Evolutionary conservation across 1,284 basidiomycete species (phyloP), one percentile per base, ranked within the genome.

Genomic region (Moesziomyces aphidis): DNA sequence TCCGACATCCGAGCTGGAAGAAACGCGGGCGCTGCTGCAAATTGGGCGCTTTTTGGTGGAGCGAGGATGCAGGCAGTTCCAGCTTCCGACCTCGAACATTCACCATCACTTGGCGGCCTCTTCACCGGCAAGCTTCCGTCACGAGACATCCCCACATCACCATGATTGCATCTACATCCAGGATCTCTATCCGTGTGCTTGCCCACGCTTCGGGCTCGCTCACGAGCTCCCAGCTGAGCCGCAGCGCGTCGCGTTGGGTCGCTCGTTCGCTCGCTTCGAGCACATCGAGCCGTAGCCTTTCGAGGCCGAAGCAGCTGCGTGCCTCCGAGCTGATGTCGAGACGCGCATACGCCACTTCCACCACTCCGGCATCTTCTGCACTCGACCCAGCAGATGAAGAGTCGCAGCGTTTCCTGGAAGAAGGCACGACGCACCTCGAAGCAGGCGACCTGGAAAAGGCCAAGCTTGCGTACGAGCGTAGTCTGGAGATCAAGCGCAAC

Each of bases 401-500:
- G 85, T 93, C 94, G 0, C 87, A 93, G 82, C 88, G 89, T 55
- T 91, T 92, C 67, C 88, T 97, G 19, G 94, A 97, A 84, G 89
- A 91, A 79, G 95, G 95, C 47, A 96, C 94, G 2, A 88, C 89
- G 70, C 92, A 92, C 78, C 88, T 97, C 42, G 95, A 97, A 85
- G 91, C 93, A 74, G 95, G 95, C 21, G 94, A 97, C 79, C 89
- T 97, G 5, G 87, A 91, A 70, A 89, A 88, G 44, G 95, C 95
- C 42, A 92, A 91, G 85, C 87, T 86, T 43, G 87, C 92, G 24
- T 97, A 97, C 86, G 86, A 89, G 83, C 89, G 92, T 78, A 94
- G 92, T 79, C 89, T 92, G 15, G 89, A 91, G 73, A 92, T 95
- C 62, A 91, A 92, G 83, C 89, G 91, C 65, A 93, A 89, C 63